Evolutionary conservation across 1,284 basidiomycete genomes (phyloP), one percentile per base, ranked within the genome.

Genomic region (Leucoagaricus sp.): DNA sequence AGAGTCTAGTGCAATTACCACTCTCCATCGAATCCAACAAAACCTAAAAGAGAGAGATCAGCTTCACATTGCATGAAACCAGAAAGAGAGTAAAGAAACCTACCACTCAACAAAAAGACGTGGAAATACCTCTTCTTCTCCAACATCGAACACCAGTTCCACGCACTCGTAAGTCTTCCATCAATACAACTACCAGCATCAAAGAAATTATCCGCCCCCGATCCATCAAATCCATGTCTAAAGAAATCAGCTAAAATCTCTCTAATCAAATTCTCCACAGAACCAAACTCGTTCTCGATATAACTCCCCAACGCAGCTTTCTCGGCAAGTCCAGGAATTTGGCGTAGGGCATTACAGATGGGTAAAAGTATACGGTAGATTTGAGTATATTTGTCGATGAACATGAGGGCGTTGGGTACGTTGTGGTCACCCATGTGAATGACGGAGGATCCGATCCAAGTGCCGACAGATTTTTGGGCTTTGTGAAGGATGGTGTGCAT

Each of bases 381-480:
- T 68, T 93, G 90, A 10, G 89, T 91, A 71, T 93, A 93, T 69
- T 93, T 93, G 78, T 93, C 86, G 59, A 91, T 89, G 75, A 91
- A 92, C 74, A 91, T 83, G 57, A 91, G 77, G 3, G 90, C 87
- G 64, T 93, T 93, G 2, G 90, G 90, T n/a, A 93, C 90, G 64
- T 93, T 92, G 73, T 92, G 90, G 66, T 93, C 91, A 41, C 75
- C 75, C 75, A 77, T 77, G 62, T 78, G 76, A 54, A 78, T 78
- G 55, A 78, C 76, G 58, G 76, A 79, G 4, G 73, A 85, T 33
- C 91, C 91, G 54, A 92, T 81, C 90, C 91, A 93, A 41, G 80
- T 79, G 0, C 90, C 91, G 12, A 93, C 84, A 62, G 85, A 87
- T 59, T 80, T 79, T 64, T 93, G 90, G 0, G 90, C 89, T 63